Percentiles rank a stretch among this genome's conserved stretches.
These are phyloP conservation scores for Fraxinus velutina DNA, from an alignment of 305 asterid genomes.

Conservation along the genomic window DNA sequence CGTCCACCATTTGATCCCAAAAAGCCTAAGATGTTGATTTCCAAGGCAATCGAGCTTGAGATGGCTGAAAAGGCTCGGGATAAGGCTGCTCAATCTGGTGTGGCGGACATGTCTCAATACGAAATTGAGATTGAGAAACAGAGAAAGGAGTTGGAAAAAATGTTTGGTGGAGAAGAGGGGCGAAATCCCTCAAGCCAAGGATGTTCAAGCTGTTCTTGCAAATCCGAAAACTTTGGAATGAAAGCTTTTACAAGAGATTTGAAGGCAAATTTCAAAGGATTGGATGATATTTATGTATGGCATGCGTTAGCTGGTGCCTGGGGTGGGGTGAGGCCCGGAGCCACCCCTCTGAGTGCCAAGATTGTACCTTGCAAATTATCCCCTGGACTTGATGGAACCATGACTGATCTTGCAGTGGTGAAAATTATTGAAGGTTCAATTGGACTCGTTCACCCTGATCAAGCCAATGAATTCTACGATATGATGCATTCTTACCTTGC, in stretches of 20 bases:
- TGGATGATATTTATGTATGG: slow-evolving; percentile 79
- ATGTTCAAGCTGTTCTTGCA: slow-evolving; percentile 33
- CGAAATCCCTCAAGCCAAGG: slow-evolving; percentile 25
- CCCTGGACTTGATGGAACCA: slow-evolving; percentile 71
- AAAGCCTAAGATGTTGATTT: slow-evolving; percentile 56
- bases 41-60: slow-evolving; percentile 70
- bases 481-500: slow-evolving; percentile 71
- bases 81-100: slow-evolving; percentile 48
- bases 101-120: slow-evolving; percentile 32
- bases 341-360: slow-evolving; percentile 52
- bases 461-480: slow-evolving; percentile 56
- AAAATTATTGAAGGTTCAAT: slow-evolving; percentile 67
- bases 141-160: slow-evolving; percentile 41
- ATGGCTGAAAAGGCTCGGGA: slow-evolving; percentile 56
- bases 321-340: slow-evolving; percentile 78
- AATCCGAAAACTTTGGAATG: slow-evolving; percentile 45
- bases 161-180: slow-evolving; percentile 36
- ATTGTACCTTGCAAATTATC: slow-evolving; percentile 50
- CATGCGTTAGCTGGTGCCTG: slow-evolving; percentile 79
- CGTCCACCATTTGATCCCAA: slow-evolving; percentile 49
- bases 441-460: slow-evolving; percentile 71
- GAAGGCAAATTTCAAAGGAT: slow-evolving; percentile 51
- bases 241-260: slow-evolving; percentile 59
- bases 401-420: slow-evolving; percentile 74
- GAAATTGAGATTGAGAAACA: slow-evolving; percentile 33